Evolutionary conservation across 108 stramenopile species (phyloP).

Genomic region (Nannochloropsis gaditana): DNA sequence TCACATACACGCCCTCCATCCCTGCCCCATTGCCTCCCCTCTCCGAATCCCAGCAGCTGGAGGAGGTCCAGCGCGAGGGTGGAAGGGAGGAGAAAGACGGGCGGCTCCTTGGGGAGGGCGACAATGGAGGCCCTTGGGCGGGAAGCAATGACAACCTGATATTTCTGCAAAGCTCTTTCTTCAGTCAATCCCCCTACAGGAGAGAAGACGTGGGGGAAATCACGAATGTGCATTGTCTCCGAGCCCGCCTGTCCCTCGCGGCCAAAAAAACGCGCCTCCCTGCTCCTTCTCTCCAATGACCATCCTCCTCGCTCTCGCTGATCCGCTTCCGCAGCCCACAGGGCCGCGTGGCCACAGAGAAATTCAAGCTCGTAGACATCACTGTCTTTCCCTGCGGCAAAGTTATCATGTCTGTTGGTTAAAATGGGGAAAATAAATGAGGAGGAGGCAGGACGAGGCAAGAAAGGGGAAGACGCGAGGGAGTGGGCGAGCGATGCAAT

Average conservation of each 20-base stretch:
- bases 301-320: not conserved
- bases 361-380: not conserved
- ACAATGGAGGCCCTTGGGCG: not conserved
- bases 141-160: not conserved
- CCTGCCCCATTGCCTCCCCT: not conserved
- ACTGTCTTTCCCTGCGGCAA: not conserved
- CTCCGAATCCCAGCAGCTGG: not conserved
- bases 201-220: no score
- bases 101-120: not conserved
- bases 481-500: not conserved
- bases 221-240: not conserved
- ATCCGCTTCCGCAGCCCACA: not conserved
- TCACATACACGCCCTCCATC: not conserved
- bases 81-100: not conserved
- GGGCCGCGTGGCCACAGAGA: not conserved
- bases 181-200: no score
- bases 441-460: not conserved
- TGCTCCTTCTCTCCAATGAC: not conserved
- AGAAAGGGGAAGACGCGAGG: not conserved
- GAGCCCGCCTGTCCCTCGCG: not conserved
- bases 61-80: slow-evolving; percentile 2
- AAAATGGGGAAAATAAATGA: not conserved
- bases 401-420: not conserved
- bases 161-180: not conserved
- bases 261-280: not conserved